Conservation (phyloP, 306 rosid species). For the Citrullus mucosospermus region DNA sequence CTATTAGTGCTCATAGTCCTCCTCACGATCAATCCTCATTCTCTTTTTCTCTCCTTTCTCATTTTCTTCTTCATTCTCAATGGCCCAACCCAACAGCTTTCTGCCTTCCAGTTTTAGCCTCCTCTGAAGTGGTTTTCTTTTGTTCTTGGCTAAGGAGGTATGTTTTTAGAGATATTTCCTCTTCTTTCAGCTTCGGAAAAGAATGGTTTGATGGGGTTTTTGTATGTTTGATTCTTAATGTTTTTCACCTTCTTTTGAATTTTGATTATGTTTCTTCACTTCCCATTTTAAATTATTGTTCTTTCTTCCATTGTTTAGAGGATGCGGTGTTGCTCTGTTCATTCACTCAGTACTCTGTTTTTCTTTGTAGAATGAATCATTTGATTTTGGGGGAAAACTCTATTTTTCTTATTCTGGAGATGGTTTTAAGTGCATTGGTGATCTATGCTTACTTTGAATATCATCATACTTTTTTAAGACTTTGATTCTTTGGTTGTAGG, state of each 20-base stretch:
- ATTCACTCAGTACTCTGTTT: background rate
- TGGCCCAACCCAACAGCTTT: background rate
- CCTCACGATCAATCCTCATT: slow-evolving; percentile 34
- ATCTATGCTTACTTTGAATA: too few relatives aligned
- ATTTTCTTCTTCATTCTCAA: background rate
- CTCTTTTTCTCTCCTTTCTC: background rate
- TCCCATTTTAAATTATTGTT: too few relatives aligned
- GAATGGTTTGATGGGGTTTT: background rate
- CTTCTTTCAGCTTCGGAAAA: too few relatives aligned
- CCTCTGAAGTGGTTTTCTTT: background rate
- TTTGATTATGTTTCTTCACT: background rate
- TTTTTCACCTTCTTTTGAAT: background rate
- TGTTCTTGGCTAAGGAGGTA: background rate
- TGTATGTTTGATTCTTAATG: background rate
- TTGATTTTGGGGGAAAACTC: background rate
- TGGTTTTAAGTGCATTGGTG: too few relatives aligned
- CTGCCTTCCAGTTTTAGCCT: background rate
- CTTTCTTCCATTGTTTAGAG: too few relatives aligned
- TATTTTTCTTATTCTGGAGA: background rate
- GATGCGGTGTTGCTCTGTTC: background rate
- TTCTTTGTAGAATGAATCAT: background rate
- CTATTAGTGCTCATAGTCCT: slow-evolving; percentile 39
- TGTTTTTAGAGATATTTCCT: background rate
- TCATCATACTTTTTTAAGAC: too few relatives aligned
- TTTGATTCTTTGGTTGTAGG: background rate